Percentiles rank a stretch among this genome's conserved stretches.
Evolutionary conservation across 164 flowering plant species (phyloP).

Genomic region (Aristolochia contorta): DNA sequence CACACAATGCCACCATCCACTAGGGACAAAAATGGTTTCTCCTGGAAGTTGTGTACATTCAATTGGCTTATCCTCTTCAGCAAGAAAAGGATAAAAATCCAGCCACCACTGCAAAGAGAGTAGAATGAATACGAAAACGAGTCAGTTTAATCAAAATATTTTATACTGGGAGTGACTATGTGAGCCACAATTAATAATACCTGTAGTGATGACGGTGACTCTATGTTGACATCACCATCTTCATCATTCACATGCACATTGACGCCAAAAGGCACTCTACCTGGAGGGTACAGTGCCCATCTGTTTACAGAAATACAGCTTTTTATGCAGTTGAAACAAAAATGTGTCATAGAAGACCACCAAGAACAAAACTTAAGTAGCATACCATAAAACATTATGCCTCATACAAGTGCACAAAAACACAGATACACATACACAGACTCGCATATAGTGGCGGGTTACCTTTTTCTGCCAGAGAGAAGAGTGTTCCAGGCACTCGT

Average conservation of each 20-base stretch:
- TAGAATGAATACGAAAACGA: background rate
- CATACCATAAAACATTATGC: background rate
- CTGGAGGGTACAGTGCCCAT: conserved; percentile 99
- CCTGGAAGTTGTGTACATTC: conserved; percentile 95
- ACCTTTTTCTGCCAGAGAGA: conserved; percentile 91
- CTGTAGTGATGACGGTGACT: conserved; percentile 88
- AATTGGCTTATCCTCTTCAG: conserved; percentile 83
- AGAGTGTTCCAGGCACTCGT: conserved; percentile 99
- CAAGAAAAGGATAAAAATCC: conserved; percentile 87
- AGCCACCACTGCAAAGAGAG: conserved; percentile 85
- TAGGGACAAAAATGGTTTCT: conserved; percentile 94
- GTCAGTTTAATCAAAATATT: background rate
- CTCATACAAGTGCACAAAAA: no score
- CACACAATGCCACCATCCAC: conserved; percentile 99
- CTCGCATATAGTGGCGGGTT: background rate
- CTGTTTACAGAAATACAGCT: conserved; percentile 22
- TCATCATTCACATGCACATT: conserved; percentile 93
- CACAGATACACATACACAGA: background rate
- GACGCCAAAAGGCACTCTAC: conserved; percentile 88
- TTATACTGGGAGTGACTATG: background rate
- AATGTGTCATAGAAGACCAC: background rate
- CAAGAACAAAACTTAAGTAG: background rate
- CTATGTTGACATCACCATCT: conserved; percentile 89
- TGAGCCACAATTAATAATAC: conserved; percentile 20
- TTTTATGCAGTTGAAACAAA: background rate